Evolutionary conservation across 2,329 filamentous ascomycete species (phyloP).

Genomic region (Cladobotryum mycophilum): DNA sequence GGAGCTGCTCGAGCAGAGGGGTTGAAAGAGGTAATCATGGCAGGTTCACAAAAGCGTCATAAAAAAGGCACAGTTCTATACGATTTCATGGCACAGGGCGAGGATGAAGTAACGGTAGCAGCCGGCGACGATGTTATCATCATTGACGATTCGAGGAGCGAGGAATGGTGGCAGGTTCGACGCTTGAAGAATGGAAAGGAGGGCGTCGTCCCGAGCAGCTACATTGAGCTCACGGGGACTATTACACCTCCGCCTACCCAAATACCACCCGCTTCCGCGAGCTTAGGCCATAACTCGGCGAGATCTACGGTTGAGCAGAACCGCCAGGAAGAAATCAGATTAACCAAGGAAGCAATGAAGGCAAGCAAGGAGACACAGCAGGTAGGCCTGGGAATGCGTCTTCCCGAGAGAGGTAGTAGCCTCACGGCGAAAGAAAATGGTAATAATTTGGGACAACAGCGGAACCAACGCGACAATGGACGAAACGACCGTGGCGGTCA

Average conservation of each 20-base stretch:
- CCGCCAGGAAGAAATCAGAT: conserved; percentile 70
- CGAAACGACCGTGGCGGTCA: conserved; percentile 48
- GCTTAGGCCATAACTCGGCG: conserved; percentile 42
- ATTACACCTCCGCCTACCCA: conserved; percentile 34
- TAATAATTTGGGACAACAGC: conserved; percentile 66
- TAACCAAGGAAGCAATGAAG: conserved; percentile 74
- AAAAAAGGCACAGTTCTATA: conserved; percentile 86
- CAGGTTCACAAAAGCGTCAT: conserved; percentile 60
- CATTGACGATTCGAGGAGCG: conserved; percentile 83
- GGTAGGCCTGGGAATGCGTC: conserved; percentile 70
- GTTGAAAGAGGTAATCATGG: conserved; percentile 77
- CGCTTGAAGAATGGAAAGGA: conserved; percentile 87
- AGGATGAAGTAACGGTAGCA: conserved; percentile 90
- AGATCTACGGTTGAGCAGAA: conserved; percentile 71
- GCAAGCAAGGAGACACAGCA: conserved; percentile 50
- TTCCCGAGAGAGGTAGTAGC: conserved; percentile 76
- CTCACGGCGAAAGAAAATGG: conserved; percentile 59
- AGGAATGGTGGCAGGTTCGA: conserved; percentile 97
- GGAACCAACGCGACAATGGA: conserved; percentile 62
- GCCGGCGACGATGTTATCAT: conserved; percentile 87
- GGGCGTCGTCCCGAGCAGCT: conserved; percentile 93
- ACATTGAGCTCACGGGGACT: conserved; percentile 79
- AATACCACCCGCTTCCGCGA: conserved; percentile 34
- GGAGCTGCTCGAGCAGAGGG: conserved; percentile 80
- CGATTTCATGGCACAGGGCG: conserved; percentile 93